Evolutionary conservation across 805 yeast species (phyloP).

Genomic region (Candida fluviatilis): DNA sequence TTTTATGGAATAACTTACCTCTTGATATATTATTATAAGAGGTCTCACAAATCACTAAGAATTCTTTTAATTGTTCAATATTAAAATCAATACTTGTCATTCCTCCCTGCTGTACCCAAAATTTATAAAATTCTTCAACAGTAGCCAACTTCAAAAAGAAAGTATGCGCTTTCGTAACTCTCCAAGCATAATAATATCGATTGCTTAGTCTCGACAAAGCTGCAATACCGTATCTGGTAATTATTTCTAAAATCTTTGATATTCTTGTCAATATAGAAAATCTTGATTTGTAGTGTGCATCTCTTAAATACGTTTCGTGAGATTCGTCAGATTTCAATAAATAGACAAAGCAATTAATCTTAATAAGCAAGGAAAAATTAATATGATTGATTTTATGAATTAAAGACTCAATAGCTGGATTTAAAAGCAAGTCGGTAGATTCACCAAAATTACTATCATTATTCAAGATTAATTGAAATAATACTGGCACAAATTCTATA

Average conservation of each 20-base stretch:
- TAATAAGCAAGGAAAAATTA: slow-evolving; percentile 18
- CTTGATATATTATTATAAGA: slow-evolving; percentile 12
- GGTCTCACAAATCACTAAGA: slow-evolving; percentile 17
- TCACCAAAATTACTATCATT: slow-evolving; percentile 36
- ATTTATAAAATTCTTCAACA: slow-evolving; percentile 22
- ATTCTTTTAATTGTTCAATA: slow-evolving; percentile 23
- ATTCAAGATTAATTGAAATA: slow-evolving; percentile 26
- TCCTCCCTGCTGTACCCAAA: slow-evolving; percentile 6
- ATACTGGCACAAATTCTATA: slow-evolving; percentile 28
- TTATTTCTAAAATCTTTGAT: slow-evolving; percentile 20
- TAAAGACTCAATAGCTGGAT: slow-evolving; percentile 29
- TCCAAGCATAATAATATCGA: slow-evolving; percentile 65
- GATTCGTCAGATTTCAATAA: slow-evolving; percentile 15
- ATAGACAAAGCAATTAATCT: slow-evolving; percentile 20
- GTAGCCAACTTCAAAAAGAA: slow-evolving; percentile 35
- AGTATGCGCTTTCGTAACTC: slow-evolving; percentile 55
- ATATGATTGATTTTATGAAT: slow-evolving; percentile 27
- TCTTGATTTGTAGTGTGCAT: slow-evolving; percentile 15
- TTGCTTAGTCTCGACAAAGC: slow-evolving; percentile 43
- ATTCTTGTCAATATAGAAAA: slow-evolving; percentile 21
- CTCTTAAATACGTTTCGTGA: slow-evolving; percentile 17
- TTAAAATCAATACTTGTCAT: slow-evolving; percentile 11
- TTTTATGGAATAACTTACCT: slow-evolving; percentile 3
- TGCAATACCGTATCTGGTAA: slow-evolving; percentile 15
- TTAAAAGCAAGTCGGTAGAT: slow-evolving; percentile 38